Base-by-base conservation (phyloP, 2,329 filamentous ascomycete genomes). In the Fusarium sp. region DNA sequence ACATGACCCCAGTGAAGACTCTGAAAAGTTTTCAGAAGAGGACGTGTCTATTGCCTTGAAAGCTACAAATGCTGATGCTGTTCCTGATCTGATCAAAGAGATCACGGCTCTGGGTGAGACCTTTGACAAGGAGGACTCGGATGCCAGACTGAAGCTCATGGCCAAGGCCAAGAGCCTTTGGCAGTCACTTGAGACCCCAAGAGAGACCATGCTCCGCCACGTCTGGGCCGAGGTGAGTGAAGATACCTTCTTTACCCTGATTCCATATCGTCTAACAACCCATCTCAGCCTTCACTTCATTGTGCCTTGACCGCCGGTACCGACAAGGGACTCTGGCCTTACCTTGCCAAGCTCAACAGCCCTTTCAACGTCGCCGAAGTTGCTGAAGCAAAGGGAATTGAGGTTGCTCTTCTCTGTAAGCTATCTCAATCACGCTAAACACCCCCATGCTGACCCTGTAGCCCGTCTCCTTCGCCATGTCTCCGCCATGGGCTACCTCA, bases 161-260 rank as follows among this genome's bases (percentile, higher is more conserved):
- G 70, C 78, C 2, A 80, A 82, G 65, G 83, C 84, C 2, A 79
- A 82, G n/a, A 69, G 74, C 1, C 65, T 80, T 1, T 73, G 81
- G 35, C 78, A 80, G 32, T 81, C 84, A 0, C 78, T 86, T 0
- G 85, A 88, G 72, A 87, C 84, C 0, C 86, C 86, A 0, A 80
- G 85, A 8, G 86, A 88, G 77, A 85, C 85, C 0, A 86, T 87
- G 81, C 81, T 87, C 63, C 81, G 84, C 64, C 85, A 87, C 52
- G 81, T 77, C 69, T 87, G 86, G 84, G 84, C 84, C 0, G 81
- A 87, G 80, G 82, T 81, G 73, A 66, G 75, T 47, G 6, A 6
- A 25, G 20, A 33, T 9, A 6, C 20, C 5, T 4, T 11, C 9
- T 4, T 4, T 45, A 4, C 7, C 22, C 32, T 8, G 22, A 30